A percentile compares a stretch with the other conserved stretches of the same genome.
These are phyloP conservation scores for Fraxinus nigra DNA, from an alignment of 305 asterid genomes.

Conservation along the genomic window DNA sequence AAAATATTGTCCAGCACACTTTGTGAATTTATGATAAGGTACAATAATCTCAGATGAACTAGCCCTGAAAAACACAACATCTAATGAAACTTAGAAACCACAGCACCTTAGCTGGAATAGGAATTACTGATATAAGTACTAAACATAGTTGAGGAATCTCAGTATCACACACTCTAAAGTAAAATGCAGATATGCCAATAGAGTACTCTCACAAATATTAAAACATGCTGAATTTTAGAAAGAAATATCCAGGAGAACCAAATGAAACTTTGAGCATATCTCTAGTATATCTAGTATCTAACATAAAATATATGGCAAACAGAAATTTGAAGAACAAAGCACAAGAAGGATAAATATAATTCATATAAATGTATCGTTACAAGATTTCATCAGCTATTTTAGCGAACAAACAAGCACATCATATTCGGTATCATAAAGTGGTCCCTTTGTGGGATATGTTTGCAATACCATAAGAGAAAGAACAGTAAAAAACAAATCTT, in stretches of 20 bases:
- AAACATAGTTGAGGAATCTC: neutral
- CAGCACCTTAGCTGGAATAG: neutral
- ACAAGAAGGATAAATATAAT: neutral
- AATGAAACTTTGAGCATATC: neutral
- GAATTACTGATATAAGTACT: neutral
- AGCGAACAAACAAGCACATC: neutral
- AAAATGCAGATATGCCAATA: neutral
- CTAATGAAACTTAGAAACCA: neutral
- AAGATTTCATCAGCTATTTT: neutral
- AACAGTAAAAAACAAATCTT: neutral
- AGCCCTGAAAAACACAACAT: slow-evolving; percentile 49
- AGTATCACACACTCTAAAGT: neutral
- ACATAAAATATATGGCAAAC: neutral
- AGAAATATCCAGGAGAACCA: neutral
- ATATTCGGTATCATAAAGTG: neutral
- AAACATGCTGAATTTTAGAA: slow-evolving; percentile 1
- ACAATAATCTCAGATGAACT: slow-evolving; percentile 75
- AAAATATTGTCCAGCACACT: slow-evolving; percentile 57
- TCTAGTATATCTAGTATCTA: neutral
- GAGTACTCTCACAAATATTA: neutral
- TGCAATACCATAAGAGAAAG: neutral
- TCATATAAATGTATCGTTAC: neutral
- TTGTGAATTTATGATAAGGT: slow-evolving; percentile 67
- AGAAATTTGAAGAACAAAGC: neutral
- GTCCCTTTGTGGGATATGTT: neutral